Evolutionary conservation across 208 protist genomes (phyloP).

Genomic region (Trichomonas tenax): DNA sequence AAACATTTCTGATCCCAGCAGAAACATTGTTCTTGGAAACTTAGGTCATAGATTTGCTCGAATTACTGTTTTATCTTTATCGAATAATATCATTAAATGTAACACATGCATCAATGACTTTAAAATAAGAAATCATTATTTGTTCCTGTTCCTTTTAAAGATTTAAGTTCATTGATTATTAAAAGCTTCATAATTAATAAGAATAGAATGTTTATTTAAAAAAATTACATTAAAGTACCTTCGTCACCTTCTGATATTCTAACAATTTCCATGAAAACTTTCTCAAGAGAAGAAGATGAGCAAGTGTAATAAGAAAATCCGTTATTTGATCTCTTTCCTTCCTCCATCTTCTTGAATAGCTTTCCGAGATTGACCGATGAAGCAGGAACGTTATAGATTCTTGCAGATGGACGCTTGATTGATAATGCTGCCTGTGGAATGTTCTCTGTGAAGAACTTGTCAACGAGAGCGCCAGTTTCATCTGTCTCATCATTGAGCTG

Average conservation of each 20-base stretch:
- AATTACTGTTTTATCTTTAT: too few species aligned
- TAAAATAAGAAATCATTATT: too few species aligned
- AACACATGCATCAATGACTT: too few species aligned
- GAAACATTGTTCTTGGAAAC: too few species aligned
- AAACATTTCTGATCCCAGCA: too few species aligned
- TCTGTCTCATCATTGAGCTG: not conserved
- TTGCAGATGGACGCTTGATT: not conserved
- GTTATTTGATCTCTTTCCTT: not conserved
- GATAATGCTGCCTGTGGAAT: not conserved
- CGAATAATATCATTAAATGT: too few species aligned
- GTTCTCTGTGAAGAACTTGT: not conserved
- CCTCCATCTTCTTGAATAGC: not conserved
- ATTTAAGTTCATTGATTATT: too few species aligned
- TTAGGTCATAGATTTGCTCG: too few species aligned
- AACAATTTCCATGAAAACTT: conserved; percentile 12
- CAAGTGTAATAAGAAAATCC: not conserved
- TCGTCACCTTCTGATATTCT: not conserved
- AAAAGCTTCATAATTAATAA: too few species aligned
- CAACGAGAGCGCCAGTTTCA: not conserved
- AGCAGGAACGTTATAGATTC: not conserved
- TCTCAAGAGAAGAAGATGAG: not conserved
- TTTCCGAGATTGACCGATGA: not conserved
- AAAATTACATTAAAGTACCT: not conserved
- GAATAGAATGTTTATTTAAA: not conserved
- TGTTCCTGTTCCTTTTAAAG: too few species aligned